Percentiles rank a stretch among this genome's conserved stretches.
Evolutionary conservation across 108 stramenopile genomes (phyloP).

Genomic region (Thalassiosira profunda): DNA sequence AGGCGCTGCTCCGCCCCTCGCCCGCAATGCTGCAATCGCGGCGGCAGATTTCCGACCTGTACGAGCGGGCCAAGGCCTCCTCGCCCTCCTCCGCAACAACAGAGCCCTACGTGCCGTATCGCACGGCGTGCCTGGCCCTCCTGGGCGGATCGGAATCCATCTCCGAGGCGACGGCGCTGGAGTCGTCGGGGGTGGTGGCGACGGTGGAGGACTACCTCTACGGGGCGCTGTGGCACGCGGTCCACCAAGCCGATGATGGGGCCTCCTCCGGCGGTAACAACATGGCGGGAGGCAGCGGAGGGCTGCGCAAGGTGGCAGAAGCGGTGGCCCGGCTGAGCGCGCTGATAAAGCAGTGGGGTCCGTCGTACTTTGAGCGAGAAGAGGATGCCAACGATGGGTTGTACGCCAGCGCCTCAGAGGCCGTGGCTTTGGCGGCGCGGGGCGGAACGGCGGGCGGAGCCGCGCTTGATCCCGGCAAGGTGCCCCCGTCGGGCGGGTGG

Average conservation of each 20-base stretch:
- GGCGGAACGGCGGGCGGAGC: slow-evolving; percentile 9
- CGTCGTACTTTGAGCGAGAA: slow-evolving; percentile 69
- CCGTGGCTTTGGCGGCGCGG: slow-evolving; percentile 17
- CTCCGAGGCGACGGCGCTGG: slow-evolving; percentile 30
- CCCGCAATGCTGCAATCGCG: slow-evolving; percentile 30
- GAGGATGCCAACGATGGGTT: slow-evolving; percentile 22
- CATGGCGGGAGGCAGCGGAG: slow-evolving; percentile 1
- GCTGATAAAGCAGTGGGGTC: slow-evolving; percentile 73
- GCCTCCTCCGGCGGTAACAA: not conserved
- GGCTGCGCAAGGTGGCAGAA: slow-evolving; percentile 13
- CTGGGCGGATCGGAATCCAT: slow-evolving; percentile 44
- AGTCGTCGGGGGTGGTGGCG: slow-evolving; percentile 41
- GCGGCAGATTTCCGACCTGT: slow-evolving; percentile 30
- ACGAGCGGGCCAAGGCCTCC: slow-evolving; percentile 30
- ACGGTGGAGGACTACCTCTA: slow-evolving; percentile 88
- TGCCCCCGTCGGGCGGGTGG: slow-evolving; percentile 68
- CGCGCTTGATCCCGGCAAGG: not conserved
- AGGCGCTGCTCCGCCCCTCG: slow-evolving; percentile 18
- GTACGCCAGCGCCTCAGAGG: slow-evolving; percentile 16
- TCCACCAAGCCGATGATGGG: slow-evolving; percentile 44
- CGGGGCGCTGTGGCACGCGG: slow-evolving; percentile 64
- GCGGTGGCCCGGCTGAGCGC: slow-evolving; percentile 57
- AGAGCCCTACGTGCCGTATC: slow-evolving; percentile 13
- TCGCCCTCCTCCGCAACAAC: not conserved
- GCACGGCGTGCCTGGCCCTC: slow-evolving; percentile 41